Evolutionary conservation across 306 rosid species (phyloP).

Genomic region (Arachis hypogaea): DNA sequence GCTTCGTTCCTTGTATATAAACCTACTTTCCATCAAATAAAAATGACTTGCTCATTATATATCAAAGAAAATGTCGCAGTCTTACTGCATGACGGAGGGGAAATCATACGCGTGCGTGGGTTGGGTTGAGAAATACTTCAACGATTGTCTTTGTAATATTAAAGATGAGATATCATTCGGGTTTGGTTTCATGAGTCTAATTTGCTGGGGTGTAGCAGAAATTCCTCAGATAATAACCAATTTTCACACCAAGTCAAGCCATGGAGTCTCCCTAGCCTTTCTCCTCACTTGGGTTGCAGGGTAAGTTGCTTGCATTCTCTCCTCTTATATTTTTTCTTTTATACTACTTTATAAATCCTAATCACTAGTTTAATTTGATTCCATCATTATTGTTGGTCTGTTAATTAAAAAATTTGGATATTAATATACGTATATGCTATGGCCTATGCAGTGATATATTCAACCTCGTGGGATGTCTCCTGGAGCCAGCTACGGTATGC

Average conservation of each 20-base stretch:
- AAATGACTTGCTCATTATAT: background rate
- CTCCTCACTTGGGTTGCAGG: conserved; percentile 98
- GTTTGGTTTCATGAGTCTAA: conserved; percentile 65
- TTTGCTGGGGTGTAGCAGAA: conserved; percentile 90
- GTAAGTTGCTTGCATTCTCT: conserved; percentile 30
- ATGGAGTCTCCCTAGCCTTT: conserved; percentile 85
- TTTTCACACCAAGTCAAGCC: conserved; percentile 77
- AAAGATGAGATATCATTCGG: conserved; percentile 74
- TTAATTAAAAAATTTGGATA: background rate
- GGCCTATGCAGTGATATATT: conserved; percentile 63
- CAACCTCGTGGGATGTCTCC: conserved; percentile 81
- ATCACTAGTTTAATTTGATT: too few relatives aligned
- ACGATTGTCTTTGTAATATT: conserved; percentile 79
- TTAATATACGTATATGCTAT: background rate
- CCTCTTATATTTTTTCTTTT: too few relatives aligned
- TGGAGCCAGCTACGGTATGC: conserved; percentile 94
- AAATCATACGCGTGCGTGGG: conserved; percentile 68
- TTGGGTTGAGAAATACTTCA: conserved; percentile 74
- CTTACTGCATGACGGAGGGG: conserved; percentile 67
- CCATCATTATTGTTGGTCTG: background rate
- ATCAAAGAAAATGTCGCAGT: conserved; percentile 38
- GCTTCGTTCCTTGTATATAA: too few relatives aligned
- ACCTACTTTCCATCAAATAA: too few relatives aligned
- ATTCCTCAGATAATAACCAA: conserved; percentile 93
- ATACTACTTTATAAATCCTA: too few relatives aligned